Conservation (phyloP, 805 yeast species). For the Zygosaccharomyces lentus region DNA sequence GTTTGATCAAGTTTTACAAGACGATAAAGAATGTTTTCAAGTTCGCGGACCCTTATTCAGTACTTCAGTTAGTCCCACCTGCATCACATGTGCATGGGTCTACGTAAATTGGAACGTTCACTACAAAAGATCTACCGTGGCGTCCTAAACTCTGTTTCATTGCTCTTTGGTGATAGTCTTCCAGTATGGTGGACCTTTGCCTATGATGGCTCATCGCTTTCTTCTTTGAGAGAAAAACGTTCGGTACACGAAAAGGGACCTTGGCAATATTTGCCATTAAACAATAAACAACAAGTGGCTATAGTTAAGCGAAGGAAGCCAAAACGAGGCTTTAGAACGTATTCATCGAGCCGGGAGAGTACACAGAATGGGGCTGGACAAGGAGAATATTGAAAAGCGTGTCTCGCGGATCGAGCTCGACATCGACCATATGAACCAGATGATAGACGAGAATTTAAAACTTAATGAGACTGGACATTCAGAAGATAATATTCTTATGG, state of each 20-base stretch:
- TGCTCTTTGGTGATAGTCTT: background rate
- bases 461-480: slow-evolving; percentile 9
- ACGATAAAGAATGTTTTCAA: background rate
- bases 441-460: slow-evolving; percentile 34
- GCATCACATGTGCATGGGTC: background rate
- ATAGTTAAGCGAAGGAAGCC: background rate
- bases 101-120: background rate
- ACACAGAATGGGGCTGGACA: slow-evolving; percentile 22
- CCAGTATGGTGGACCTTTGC: background rate
- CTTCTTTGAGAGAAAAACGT: slow-evolving; percentile 2
- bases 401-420: slow-evolving; percentile 35
- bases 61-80: background rate
- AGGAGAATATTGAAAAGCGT: slow-evolving; percentile 31
- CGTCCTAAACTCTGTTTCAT: background rate
- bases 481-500: too few species aligned
- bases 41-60: background rate
- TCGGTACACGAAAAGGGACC: slow-evolving; percentile 3
- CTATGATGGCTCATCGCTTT: background rate
- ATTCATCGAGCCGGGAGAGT: background rate
- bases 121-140: background rate
- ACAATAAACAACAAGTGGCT: slow-evolving; percentile 2
- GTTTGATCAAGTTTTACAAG: background rate
- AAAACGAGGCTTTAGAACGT: background rate
- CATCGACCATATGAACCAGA: slow-evolving; percentile 34
- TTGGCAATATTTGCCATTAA: slow-evolving; percentile 1